phyloP scores from a whole-genome alignment of 768 basidiomycete genomes.

The Hysterangium stoloniferum region DNA sequence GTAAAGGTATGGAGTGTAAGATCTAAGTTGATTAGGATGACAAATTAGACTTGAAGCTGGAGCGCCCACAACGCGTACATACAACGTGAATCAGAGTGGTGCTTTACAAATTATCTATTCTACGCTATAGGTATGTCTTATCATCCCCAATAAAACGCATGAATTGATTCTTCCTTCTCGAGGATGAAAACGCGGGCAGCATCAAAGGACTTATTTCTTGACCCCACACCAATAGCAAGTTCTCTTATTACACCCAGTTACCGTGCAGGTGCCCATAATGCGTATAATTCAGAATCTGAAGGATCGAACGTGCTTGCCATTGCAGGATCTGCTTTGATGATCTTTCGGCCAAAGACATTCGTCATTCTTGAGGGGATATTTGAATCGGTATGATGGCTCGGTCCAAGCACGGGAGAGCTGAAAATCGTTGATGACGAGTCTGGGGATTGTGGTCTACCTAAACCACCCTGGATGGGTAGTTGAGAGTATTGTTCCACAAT shows the following conservation, averaged over 20 bases:
- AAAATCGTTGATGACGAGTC: slow-evolving; percentile 15
- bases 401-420: slow-evolving; percentile 14
- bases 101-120: too few relatives aligned
- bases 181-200: too few relatives aligned
- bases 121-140: too few relatives aligned
- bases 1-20: not conserved
- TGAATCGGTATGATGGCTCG: slow-evolving; percentile 15
- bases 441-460: slow-evolving; percentile 18
- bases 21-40: too few relatives aligned
- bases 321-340: slow-evolving; percentile 57
- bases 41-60: not conserved
- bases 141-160: too few relatives aligned
- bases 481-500: slow-evolving; percentile 15
- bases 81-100: not conserved
- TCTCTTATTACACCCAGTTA: slow-evolving; percentile 6
- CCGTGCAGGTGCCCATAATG: slow-evolving; percentile 59
- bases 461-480: slow-evolving; percentile 11
- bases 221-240: too few relatives aligned
- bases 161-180: too few relatives aligned
- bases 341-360: not conserved
- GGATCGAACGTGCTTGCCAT: slow-evolving; percentile 70
- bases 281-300: slow-evolving; percentile 66
- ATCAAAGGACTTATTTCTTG: too few relatives aligned
- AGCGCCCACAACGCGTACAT: slow-evolving; percentile 10
- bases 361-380: slow-evolving; percentile 27